Evolutionary conservation across 352 stramenopile species (phyloP).

Genomic region (Globisporangium carolinianum): DNA sequence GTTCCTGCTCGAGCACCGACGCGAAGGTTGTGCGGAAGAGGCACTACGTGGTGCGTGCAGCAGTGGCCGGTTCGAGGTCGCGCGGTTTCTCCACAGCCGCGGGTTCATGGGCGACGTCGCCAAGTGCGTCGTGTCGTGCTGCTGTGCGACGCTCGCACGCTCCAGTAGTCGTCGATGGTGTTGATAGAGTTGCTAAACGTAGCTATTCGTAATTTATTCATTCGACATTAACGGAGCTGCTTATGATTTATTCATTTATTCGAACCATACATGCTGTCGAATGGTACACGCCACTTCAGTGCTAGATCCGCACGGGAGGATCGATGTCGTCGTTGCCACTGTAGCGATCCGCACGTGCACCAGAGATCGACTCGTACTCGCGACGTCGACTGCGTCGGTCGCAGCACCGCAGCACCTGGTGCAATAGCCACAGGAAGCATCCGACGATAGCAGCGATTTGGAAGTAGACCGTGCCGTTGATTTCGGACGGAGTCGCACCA

Average conservation of each 20-base stretch:
- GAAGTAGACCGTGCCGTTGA: background rate
- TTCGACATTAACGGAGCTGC: too few species aligned
- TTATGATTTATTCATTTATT: too few species aligned
- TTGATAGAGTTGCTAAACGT: too few species aligned
- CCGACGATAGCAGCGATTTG: background rate
- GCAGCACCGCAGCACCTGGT: background rate
- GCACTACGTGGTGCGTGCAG: conserved; percentile 1
- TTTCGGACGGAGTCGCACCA: too few species aligned
- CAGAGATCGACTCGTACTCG: background rate
- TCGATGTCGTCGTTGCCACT: background rate
- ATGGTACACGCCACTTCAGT: background rate
- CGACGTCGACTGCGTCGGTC: background rate
- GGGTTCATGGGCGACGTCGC: conserved; percentile 10
- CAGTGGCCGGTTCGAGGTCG: conserved; percentile 9
- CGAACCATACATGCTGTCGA: too few species aligned
- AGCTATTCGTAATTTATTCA: background rate
- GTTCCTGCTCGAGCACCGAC: conserved; percentile 9
- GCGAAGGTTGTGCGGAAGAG: conserved; percentile 9
- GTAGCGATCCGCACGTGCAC: too few species aligned
- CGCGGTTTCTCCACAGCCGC: conserved; percentile 8
- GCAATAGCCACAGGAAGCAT: conserved; percentile 2
- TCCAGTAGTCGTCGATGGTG: conserved; percentile 2
- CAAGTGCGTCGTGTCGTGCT: conserved; percentile 11
- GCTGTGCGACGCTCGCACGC: conserved; percentile 1
- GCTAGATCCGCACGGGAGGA: conserved; percentile 1